A percentile compares a stretch with the other conserved stretches of the same genome.
phyloP scores from a whole-genome alignment of 179 eudicot genomes.

The Pouteria campechiana region DNA sequence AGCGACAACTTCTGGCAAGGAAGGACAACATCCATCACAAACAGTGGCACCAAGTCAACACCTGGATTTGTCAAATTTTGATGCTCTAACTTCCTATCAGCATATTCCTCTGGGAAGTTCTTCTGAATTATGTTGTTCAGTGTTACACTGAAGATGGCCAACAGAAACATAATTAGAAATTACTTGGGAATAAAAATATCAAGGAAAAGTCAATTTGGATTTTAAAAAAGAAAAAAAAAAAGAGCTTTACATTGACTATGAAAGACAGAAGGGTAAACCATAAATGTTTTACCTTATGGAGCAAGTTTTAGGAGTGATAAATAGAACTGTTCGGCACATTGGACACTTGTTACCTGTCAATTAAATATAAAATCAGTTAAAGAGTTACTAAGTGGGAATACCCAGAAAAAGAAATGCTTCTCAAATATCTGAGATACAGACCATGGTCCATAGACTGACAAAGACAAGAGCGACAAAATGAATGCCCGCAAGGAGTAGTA shows the following conservation, averaged over 20 bases:
- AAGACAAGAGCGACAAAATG: slow-evolving; percentile 95
- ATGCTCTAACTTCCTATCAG: slow-evolving; percentile 86
- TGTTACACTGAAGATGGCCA: slow-evolving; percentile 64
- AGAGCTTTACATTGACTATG: no score
- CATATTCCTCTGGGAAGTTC: slow-evolving; percentile 85
- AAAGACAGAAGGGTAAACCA: no score
- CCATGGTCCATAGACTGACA: slow-evolving; percentile 99
- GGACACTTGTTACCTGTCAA: slow-evolving; percentile 91
- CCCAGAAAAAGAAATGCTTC: not conserved
- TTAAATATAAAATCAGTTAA: slow-evolving; percentile 14
- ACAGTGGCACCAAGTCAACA: slow-evolving; percentile 85
- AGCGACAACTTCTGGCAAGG: slow-evolving; percentile 90
- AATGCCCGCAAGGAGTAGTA: slow-evolving; percentile 98
- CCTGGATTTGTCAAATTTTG: slow-evolving; percentile 56
- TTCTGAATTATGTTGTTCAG: slow-evolving; percentile 90
- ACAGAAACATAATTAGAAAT: not conserved
- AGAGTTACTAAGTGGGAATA: not conserved
- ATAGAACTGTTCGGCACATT: slow-evolving; percentile 84
- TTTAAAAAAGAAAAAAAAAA: no score
- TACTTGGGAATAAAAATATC: no score
- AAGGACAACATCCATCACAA: slow-evolving; percentile 94
- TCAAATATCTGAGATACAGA: no score
- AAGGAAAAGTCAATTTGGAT: no score
- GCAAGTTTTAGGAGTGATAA: slow-evolving; percentile 80
- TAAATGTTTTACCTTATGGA: slow-evolving; percentile 58